Percentiles rank a stretch among this genome's conserved stretches.
phyloP scores from a whole-genome alignment of 805 yeast genomes.

The Starmera amethionina region DNA sequence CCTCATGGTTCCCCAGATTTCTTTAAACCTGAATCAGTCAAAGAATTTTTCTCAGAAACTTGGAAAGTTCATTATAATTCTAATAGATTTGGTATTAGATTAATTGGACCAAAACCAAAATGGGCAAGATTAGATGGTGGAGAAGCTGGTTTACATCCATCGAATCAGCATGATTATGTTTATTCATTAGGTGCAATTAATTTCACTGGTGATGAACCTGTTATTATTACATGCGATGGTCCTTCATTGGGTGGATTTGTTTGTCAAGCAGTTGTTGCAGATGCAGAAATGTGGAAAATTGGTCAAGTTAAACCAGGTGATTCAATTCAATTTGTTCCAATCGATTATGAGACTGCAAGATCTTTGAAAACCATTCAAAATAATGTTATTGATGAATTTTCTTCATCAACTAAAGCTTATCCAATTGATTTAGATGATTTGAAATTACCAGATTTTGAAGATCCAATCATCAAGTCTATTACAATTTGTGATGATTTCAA shows the following conservation, averaged over 20 bases:
- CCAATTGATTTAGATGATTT: slow-evolving; percentile 19
- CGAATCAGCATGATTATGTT: slow-evolving; percentile 97
- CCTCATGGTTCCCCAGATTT: slow-evolving; percentile 98
- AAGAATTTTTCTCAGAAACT: slow-evolving; percentile 60
- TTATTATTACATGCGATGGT: slow-evolving; percentile 92
- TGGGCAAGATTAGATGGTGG: slow-evolving; percentile 98
- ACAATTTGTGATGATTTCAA: slow-evolving; percentile 46
- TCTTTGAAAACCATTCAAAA: slow-evolving; percentile 55
- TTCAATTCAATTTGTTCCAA: slow-evolving; percentile 66
- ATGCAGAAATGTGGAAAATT: slow-evolving; percentile 96
- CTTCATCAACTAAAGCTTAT: slow-evolving; percentile 29
- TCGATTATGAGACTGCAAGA: slow-evolving; percentile 60
- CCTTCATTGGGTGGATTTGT: slow-evolving; percentile 97
- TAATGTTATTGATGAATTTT: slow-evolving; percentile 24
- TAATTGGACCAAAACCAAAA: slow-evolving; percentile 90
- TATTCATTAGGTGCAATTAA: slow-evolving; percentile 94
- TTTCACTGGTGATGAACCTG: slow-evolving; percentile 98
- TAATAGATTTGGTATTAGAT: slow-evolving; percentile 90
- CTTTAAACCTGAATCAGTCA: slow-evolving; percentile 65
- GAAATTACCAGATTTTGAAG: slow-evolving; percentile 37
- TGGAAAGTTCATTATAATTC: slow-evolving; percentile 98
- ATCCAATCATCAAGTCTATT: slow-evolving; percentile 58
- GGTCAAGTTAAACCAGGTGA: slow-evolving; percentile 98
- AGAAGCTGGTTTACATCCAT: slow-evolving; percentile 95
- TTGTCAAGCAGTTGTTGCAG: slow-evolving; percentile 91